A percentile compares a stretch with the other conserved stretches of the same genome.
phyloP scores from a whole-genome alignment of 495 filamentous ascomycete genomes.

The Aeminium ludgeri region DNA sequence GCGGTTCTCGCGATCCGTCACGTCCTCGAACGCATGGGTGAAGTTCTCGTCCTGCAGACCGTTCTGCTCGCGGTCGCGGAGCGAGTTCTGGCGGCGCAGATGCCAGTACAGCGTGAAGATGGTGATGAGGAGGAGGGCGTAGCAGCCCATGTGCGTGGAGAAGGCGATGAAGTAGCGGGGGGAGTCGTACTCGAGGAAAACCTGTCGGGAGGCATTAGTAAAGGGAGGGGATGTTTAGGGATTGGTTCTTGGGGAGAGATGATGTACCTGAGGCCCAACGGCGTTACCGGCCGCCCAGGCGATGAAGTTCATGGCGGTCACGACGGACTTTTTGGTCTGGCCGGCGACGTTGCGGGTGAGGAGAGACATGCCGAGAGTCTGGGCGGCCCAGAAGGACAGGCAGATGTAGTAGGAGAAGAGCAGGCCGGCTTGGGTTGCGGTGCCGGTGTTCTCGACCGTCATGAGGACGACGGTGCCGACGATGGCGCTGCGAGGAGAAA shows the following conservation, averaged over 20 bases:
- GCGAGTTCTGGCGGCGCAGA: conserved; percentile 30
- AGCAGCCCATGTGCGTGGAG: conserved; percentile 36
- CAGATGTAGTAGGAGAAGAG: conserved; percentile 41
- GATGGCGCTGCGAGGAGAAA: conserved; percentile 34
- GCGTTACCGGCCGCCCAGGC: conserved; percentile 36
- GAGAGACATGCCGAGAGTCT: conserved; percentile 36
- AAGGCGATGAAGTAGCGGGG: conserved; percentile 40
- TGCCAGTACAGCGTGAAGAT: conserved; percentile 33
- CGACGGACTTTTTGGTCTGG: conserved; percentile 37
- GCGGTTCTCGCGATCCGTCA: conserved; percentile 41
- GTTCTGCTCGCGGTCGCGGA: conserved; percentile 28
- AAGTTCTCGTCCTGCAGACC: conserved; percentile 30
- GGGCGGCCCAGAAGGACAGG: conserved; percentile 40
- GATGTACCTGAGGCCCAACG: conserved; percentile 27
- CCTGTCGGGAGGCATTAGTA: no score
- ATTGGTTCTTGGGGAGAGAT: no score
- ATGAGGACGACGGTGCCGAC: conserved; percentile 41
- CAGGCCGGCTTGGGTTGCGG: conserved; percentile 31
- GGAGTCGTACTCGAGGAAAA: conserved; percentile 33
- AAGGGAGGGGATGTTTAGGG: no score
- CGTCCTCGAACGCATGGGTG: conserved; percentile 38
- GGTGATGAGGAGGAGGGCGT: conserved; percentile 30
- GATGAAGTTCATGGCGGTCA: conserved; percentile 32
- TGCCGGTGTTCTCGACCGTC: conserved; percentile 31
- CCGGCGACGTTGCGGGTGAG: conserved; percentile 32